Evolutionary conservation across 2,329 filamentous ascomycete species (phyloP).

Genomic region (Neonectria ditissima): DNA sequence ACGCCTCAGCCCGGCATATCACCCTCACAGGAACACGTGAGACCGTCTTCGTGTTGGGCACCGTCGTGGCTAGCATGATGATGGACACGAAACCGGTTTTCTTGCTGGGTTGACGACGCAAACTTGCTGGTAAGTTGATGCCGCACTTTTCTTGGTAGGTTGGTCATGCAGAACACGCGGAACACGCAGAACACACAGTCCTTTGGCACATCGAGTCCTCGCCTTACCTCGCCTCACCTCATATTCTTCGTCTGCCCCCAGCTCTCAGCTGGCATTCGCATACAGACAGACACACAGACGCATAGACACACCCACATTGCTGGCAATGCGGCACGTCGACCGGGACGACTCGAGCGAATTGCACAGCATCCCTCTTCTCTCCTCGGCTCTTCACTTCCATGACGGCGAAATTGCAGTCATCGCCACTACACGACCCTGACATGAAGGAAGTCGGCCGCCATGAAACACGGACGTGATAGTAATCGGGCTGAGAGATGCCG

Average conservation of each 20-base stretch:
- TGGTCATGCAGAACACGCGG: not conserved
- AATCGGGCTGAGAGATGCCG: not conserved
- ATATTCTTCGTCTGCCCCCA: not conserved
- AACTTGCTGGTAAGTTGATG: constrained; percentile 2
- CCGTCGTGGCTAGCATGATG: not conserved
- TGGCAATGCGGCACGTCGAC: not conserved
- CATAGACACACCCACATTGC: not conserved
- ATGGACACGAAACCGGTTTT: not conserved
- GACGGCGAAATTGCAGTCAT: not conserved
- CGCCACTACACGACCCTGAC: not conserved
- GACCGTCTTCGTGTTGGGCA: constrained; percentile 3
- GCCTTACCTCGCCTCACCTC: not conserved
- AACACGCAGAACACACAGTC: not conserved
- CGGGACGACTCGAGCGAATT: not conserved
- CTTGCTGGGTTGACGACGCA: not conserved
- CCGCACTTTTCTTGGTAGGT: not conserved
- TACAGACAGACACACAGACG: not conserved
- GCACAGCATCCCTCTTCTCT: not conserved
- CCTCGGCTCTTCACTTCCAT: not conserved
- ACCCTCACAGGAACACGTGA: constrained; percentile 13
- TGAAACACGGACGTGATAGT: not conserved
- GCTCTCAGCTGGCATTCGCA: not conserved
- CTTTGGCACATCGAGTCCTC: not conserved
- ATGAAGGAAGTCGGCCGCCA: not conserved
- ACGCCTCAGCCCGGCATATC: constrained; percentile 1